A percentile compares a stretch with the other conserved stretches of the same genome.
Evolutionary conservation across 495 filamentous ascomycete genomes (phyloP).

Genomic region (Cercophora scortea): DNA sequence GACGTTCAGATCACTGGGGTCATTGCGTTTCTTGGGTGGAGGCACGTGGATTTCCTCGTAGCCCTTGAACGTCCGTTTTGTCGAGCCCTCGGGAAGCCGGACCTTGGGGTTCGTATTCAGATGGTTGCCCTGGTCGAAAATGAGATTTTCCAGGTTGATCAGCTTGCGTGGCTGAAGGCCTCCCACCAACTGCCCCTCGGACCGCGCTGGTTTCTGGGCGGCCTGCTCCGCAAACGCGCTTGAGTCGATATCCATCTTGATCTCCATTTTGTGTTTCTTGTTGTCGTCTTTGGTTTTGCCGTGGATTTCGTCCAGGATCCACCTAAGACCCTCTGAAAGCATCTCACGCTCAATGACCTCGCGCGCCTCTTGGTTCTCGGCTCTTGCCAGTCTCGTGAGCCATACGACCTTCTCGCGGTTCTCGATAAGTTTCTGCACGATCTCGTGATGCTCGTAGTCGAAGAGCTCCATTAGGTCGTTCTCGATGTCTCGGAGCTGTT

Average conservation of each 20-base stretch:
- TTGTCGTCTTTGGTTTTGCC: conserved; percentile 46
- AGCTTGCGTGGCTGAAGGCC: conserved; percentile 81
- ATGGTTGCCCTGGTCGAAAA: conserved; percentile 98
- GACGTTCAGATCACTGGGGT: conserved; percentile 71
- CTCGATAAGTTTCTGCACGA: conserved; percentile 85
- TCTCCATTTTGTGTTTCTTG: conserved; percentile 63
- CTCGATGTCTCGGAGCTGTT: conserved; percentile 82
- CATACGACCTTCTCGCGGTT: conserved; percentile 91
- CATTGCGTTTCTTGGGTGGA: conserved; percentile 72
- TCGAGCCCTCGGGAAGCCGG: conserved; percentile 89
- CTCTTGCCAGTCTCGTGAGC: conserved; percentile 82
- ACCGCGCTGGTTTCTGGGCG: conserved; percentile 30
- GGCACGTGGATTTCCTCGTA: conserved; percentile 98
- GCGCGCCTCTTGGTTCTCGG: conserved; percentile 72
- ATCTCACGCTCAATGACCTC: conserved; percentile 80
- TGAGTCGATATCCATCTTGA: conserved; percentile 94
- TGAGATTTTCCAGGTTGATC: conserved; percentile 90
- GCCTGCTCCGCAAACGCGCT: conserved; percentile 42
- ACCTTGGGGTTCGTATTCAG: conserved; percentile 97
- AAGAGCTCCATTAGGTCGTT: conserved; percentile 98
- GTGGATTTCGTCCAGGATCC: conserved; percentile 79
- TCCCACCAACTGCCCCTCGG: conserved; percentile 64
- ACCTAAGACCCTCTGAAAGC: conserved; percentile 74
- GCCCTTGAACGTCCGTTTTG: conserved; percentile 89
- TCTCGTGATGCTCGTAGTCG: conserved; percentile 90